Percentiles rank a stretch among this genome's conserved stretches.
Evolutionary conservation across 352 stramenopile species (phyloP).

Genomic region (Thraustochytrium striatum): DNA sequence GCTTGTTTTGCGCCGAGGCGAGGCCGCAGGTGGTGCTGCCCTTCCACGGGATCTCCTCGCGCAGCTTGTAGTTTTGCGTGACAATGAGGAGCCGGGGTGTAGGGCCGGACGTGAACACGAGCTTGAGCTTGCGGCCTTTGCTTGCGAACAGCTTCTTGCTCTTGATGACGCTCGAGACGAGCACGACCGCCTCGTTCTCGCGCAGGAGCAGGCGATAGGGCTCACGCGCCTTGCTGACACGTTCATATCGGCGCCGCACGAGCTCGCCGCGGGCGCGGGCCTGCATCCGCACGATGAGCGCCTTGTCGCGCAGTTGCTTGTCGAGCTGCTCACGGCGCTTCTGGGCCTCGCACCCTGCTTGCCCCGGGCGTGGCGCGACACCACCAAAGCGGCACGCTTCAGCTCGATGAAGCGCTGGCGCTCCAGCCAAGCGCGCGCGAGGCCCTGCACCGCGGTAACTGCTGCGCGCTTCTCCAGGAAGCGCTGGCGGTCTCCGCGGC

Average conservation of each 20-base stretch:
- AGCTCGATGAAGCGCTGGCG: too few species aligned
- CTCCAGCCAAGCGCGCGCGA: too few species aligned
- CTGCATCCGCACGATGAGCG: not conserved
- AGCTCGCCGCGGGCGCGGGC: not conserved
- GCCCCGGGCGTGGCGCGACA: too few species aligned
- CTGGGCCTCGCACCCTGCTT: too few species aligned
- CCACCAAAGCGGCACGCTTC: too few species aligned
- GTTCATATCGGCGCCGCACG: not conserved
- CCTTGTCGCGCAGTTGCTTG: not conserved
- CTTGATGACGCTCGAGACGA: not conserved
- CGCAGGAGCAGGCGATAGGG: not conserved
- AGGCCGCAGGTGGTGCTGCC: not conserved
- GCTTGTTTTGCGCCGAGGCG: not conserved
- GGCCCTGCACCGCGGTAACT: too few species aligned
- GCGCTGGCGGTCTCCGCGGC: too few species aligned
- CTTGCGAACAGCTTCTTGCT: not conserved
- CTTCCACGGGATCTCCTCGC: not conserved
- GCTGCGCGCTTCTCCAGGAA: too few species aligned
- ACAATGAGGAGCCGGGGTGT: not conserved
- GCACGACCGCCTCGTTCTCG: not conserved
- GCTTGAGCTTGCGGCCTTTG: not conserved
- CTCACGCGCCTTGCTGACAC: not conserved
- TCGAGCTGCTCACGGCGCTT: too few species aligned
- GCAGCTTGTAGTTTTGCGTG: not conserved
- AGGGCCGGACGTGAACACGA: not conserved